A percentile compares a stretch with the other conserved stretches of the same genome.
Conservation (phyloP, 106 monocot genomes). For the Allium sativum region DNA sequence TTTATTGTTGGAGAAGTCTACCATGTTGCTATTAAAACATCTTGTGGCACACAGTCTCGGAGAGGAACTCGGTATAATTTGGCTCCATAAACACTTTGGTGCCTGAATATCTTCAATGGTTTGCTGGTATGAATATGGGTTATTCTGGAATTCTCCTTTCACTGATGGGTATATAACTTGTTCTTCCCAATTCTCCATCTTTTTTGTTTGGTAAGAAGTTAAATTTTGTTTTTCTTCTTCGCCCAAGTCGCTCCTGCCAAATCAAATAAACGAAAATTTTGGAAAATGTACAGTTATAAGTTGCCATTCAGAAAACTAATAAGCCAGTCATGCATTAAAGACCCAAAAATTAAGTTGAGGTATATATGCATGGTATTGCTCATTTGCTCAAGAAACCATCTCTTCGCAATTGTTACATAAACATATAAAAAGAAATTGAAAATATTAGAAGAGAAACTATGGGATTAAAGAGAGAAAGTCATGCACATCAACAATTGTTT, state of each 20-base stretch:
- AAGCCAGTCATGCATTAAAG: too few species aligned
- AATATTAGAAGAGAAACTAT: not conserved
- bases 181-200: constrained; percentile 43
- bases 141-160: constrained; percentile 28
- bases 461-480: not conserved
- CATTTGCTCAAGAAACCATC: not conserved
- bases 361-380: not conserved
- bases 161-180: constrained; percentile 23
- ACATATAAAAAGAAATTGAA: too few species aligned
- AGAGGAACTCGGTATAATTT: constrained; percentile 44
- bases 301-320: too few species aligned
- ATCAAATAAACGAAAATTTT: not conserved
- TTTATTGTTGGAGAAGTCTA: constrained; percentile 57
- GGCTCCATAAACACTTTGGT: constrained; percentile 36
- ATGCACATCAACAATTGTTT: constrained; percentile 63
- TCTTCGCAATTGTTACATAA: too few species aligned
- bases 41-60: constrained; percentile 54
- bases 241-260: constrained; percentile 42
- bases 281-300: too few species aligned
- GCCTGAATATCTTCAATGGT: constrained; percentile 30
- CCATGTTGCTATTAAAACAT: constrained; percentile 46
- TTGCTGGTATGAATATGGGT: constrained; percentile 8
- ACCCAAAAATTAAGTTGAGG: not conserved
- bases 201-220: constrained; percentile 29
- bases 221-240: constrained; percentile 38